Evolutionary conservation across 352 stramenopile species (phyloP).

Genomic region (Globisporangium rhizosaccharum): DNA sequence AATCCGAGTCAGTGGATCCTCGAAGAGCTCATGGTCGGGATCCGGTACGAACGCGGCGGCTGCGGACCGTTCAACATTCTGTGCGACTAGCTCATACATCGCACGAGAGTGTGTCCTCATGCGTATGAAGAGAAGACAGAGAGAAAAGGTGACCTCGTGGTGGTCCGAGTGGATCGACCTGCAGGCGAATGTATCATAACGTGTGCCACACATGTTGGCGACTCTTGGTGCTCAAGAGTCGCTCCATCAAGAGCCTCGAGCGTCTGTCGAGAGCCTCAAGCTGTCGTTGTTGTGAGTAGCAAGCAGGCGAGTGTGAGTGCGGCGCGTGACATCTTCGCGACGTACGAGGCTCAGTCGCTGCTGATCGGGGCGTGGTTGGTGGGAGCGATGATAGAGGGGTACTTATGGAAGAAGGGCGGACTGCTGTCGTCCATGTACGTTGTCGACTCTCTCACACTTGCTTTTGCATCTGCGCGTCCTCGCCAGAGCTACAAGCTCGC

Average conservation of each 20-base stretch:
- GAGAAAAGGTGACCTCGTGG: too few species aligned
- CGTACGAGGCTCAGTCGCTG: background rate
- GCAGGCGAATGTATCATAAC: too few species aligned
- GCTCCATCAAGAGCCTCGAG: too few species aligned
- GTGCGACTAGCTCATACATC: background rate
- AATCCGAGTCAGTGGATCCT: slow-evolving; percentile 16
- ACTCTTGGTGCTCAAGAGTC: too few species aligned
- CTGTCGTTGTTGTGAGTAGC: background rate
- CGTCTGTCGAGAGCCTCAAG: too few species aligned
- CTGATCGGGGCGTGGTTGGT: background rate
- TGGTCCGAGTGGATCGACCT: too few species aligned
- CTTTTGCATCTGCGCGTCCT: background rate
- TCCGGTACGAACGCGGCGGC: slow-evolving; percentile 12
- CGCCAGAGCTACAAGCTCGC: background rate
- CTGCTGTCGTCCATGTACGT: slow-evolving; percentile 40
- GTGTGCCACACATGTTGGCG: too few species aligned
- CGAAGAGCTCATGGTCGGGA: slow-evolving; percentile 14
- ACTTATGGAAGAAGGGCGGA: slow-evolving; percentile 42
- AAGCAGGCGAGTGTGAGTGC: background rate
- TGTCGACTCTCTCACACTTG: background rate
- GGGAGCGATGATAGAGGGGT: slow-evolving; percentile 28
- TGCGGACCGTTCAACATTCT: slow-evolving; percentile 10
- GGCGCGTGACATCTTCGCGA: background rate
- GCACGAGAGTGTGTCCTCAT: too few species aligned
- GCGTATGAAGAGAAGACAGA: too few species aligned